Base-by-base conservation (phyloP, 2,329 filamentous ascomycete species). In the Claviceps cyperi region DNA sequence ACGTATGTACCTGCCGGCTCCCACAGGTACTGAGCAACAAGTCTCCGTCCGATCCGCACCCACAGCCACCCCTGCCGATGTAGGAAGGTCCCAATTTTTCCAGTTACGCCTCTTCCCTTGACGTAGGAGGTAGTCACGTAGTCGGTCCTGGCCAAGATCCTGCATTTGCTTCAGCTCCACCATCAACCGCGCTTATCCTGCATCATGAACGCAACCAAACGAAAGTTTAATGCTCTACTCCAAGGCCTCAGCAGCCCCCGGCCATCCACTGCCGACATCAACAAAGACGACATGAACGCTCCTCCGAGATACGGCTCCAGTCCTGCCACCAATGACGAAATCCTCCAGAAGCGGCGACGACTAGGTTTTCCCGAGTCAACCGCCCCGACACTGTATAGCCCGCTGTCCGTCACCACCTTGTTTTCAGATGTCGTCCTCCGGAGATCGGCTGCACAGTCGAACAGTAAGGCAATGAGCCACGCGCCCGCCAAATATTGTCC, bases 181-280 rank as follows among this genome's bases (percentile, higher is more conserved):
- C 21, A 37, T 46, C 46, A 22, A 13, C 24, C 9, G 36, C 21
- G 45, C 40, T 38, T 9, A 13, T 36, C 15, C 47, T 47, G 45
- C 38, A 69, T 52, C 55, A 85, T 89, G 72, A 85, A 85, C 62
- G 78, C 83, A 22, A 86, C 83, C n/a, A 91, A 90, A 69, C 77
- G 86, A 58, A 90, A 90, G 66, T 89, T 90, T 70, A 84, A 89
- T 66, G 76, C 77, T 59, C 74, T 89, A 15, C 72, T 90, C 28
- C 84, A 88, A 61, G 72, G 78, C 56, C 73, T 83, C 58, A 77
- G 77, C 59, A 77, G 69, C 40, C 57, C 64, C 3, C 56, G 56
- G n/a, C 47, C 55, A 6, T 47, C 53, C 14, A 43, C 51, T 21
- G 35, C 53, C 38, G 52, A 52, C n/a, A n/a, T 44, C 54, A 21